A percentile compares a stretch with the other conserved stretches of the same genome.
phyloP scores from a whole-genome alignment of 495 filamentous ascomycete genomes.

The Thozetella sp. region DNA sequence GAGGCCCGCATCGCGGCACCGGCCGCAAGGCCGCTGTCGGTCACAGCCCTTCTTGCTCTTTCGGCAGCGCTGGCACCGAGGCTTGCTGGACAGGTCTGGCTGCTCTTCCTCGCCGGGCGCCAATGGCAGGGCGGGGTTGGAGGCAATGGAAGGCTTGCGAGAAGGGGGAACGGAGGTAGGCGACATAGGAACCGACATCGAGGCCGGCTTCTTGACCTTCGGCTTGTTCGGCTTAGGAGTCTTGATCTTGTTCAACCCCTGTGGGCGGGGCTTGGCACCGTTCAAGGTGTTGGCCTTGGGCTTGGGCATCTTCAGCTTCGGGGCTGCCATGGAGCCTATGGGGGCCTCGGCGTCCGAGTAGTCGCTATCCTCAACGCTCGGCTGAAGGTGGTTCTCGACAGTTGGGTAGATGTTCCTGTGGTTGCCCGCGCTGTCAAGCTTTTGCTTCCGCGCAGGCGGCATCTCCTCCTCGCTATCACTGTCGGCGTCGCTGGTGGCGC shows the following conservation, averaged over 20 bases:
- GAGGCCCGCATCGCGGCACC: constrained; percentile 95
- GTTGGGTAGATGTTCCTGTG: constrained; percentile 54
- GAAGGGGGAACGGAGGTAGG: constrained; percentile 69
- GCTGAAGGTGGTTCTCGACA: constrained; percentile 64
- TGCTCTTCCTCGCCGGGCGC: constrained; percentile 75
- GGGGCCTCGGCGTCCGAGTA: constrained; percentile 65
- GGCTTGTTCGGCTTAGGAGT: constrained; percentile 47
- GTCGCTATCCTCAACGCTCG: constrained; percentile 75
- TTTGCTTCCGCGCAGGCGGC: constrained; percentile 62
- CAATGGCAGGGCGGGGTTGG: constrained; percentile 67
- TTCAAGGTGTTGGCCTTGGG: constrained; percentile 32
- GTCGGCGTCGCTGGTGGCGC: constrained; percentile 76
- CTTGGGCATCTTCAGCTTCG: constrained; percentile 42
- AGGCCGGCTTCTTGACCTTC: constrained; percentile 59
- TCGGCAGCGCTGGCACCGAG: constrained; percentile 95
- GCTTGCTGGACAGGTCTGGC: constrained; percentile 89
- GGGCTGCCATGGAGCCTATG: constrained; percentile 27
- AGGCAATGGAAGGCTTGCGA: constrained; percentile 80
- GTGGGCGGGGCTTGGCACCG: constrained; percentile 25
- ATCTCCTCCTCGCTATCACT: constrained; percentile 76
- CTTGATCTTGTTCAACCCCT: constrained; percentile 33
- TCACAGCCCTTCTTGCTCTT: constrained; percentile 99
- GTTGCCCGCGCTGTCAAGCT: constrained; percentile 51
- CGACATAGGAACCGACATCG: constrained; percentile 58
- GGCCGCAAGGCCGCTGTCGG: constrained; percentile 88